A percentile compares a stretch with the other conserved stretches of the same genome.
Conservation (phyloP, 1,139 yeast species). For the Hyphopichia burtonii region DNA sequence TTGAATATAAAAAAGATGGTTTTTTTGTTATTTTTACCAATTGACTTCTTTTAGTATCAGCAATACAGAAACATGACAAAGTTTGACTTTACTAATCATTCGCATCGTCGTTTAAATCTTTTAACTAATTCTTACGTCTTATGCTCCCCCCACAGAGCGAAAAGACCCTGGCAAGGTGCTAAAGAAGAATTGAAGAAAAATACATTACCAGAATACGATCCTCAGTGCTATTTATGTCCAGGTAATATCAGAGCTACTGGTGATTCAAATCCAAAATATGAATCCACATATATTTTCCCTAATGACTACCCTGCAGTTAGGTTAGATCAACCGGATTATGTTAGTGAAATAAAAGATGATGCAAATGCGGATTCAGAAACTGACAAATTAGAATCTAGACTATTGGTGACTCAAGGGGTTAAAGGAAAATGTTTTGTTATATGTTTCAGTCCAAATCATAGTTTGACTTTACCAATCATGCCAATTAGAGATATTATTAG, state of each 20-base stretch:
- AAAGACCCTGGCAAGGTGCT: slow-evolving; percentile 83
- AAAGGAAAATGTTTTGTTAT: slow-evolving; percentile 71
- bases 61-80: background rate
- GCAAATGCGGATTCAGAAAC: slow-evolving; percentile 10
- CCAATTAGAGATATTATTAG: slow-evolving; percentile 33
- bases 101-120: slow-evolving; percentile 72
- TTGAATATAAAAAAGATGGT: too few relatives aligned
- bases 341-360: slow-evolving; percentile 8
- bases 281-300: slow-evolving; percentile 56
- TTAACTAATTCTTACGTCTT: slow-evolving; percentile 62
- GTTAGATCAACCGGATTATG: slow-evolving; percentile 52
- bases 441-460: slow-evolving; percentile 74
- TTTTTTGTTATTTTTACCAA: too few relatives aligned
- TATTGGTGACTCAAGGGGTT: slow-evolving; percentile 59
- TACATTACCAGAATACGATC: slow-evolving; percentile 56
- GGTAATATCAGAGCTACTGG: slow-evolving; percentile 68
- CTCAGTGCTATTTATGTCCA: slow-evolving; percentile 72
- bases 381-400: slow-evolving; percentile 33
- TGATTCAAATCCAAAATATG: slow-evolving; percentile 60
- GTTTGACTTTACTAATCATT: slow-evolving; percentile 53
- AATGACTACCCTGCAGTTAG: slow-evolving; percentile 75
- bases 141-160: slow-evolving; percentile 76
- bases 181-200: slow-evolving; percentile 51
- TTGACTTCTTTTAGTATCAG: too few relatives aligned
- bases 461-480: slow-evolving; percentile 68